Evolutionary conservation across 2,329 filamentous ascomycete species (phyloP), one percentile per base, ranked within the genome.

Genomic region (Cercospora sojina): DNA sequence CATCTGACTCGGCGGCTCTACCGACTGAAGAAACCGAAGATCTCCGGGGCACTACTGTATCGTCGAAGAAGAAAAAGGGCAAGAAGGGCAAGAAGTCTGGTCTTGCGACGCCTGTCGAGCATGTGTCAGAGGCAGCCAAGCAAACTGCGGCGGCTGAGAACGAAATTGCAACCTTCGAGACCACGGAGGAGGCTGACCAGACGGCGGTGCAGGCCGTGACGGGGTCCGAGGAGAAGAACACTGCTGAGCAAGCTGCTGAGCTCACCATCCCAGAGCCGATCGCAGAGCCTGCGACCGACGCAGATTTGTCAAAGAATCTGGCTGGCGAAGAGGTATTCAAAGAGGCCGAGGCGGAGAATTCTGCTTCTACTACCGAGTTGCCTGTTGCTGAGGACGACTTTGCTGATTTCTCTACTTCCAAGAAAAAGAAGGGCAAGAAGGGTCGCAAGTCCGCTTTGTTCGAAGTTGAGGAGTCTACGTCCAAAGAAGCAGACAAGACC

Each of bases 41-140:
- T 35, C 43, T 51, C 41, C 47, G 51, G 51, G 20, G 38, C 23
- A 60, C 38, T n/a, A 35, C 65, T 9, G 43, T 66, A 5, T 25
- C 51, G 9, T 20, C 56, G n/a, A 67, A 71, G 59, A 66, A 67
- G 25, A 69, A 70, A 57, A 78, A 81, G 67, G 79, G 78, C 32
- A 83, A 80, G 73, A 82, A 79, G 58, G 83, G 76, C 69, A 74
- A 74, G 41, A 82, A 80, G 72, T 67, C 70, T 12, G 57, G 20
- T 27, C 62, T 68, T 41, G 35, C 20, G 56, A 43, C 35, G 35
- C 31, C 12, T 41, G 56, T 76, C 79, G 51, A 75, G 77, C 47
- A 29, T 12, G 32, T 23, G 8, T 16, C 32, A 59, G 41, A 67
- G 20, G 62, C 60, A 10, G 56, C 23, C 3, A 43, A 31, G 41